phyloP scores from a whole-genome alignment of 2,329 filamentous ascomycete genomes.

The Scopulariopsis brevicaulis region DNA sequence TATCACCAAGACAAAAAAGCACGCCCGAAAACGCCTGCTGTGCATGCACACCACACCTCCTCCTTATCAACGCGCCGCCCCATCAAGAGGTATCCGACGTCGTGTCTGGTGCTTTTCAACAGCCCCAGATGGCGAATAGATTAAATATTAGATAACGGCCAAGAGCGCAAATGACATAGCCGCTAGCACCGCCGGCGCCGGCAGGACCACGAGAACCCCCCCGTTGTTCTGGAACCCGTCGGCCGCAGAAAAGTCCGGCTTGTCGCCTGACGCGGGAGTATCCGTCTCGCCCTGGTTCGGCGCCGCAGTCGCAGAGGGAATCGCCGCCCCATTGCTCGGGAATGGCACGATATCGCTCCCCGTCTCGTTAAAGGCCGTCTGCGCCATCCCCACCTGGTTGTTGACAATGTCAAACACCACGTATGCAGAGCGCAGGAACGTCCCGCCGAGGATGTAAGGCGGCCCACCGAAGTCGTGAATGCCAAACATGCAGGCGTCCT shows the following conservation, averaged over 20 bases:
- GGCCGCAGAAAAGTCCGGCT: not conserved
- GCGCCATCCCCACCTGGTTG: conserved; percentile 42
- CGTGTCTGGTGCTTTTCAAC: not conserved
- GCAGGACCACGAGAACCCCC: not conserved
- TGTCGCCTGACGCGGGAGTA: not conserved
- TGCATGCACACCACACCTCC: not conserved
- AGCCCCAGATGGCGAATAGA: not conserved
- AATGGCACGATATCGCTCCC: conserved; percentile 6
- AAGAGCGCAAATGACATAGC: not conserved
- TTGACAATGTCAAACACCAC: conserved; percentile 49
- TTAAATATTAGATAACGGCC: not conserved
- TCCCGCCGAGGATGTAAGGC: conserved; percentile 41
- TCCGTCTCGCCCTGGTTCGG: conserved; percentile 3
- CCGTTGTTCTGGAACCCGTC: conserved; percentile 1
- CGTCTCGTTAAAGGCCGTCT: conserved; percentile 43
- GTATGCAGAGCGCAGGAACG: conserved; percentile 48
- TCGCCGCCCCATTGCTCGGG: not conserved
- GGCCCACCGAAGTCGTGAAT: conserved; percentile 35
- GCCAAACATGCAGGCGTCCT: conserved; percentile 42
- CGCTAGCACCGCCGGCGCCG: not conserved
- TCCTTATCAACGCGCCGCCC: not conserved
- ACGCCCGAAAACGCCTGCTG: not conserved
- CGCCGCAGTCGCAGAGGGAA: not conserved
- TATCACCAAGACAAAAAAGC: not conserved
- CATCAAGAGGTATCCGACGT: not conserved